Evolutionary conservation across 495 filamentous ascomycete genomes (phyloP), one percentile per base, ranked within the genome.

Genomic region (Parmelia sp.): DNA sequence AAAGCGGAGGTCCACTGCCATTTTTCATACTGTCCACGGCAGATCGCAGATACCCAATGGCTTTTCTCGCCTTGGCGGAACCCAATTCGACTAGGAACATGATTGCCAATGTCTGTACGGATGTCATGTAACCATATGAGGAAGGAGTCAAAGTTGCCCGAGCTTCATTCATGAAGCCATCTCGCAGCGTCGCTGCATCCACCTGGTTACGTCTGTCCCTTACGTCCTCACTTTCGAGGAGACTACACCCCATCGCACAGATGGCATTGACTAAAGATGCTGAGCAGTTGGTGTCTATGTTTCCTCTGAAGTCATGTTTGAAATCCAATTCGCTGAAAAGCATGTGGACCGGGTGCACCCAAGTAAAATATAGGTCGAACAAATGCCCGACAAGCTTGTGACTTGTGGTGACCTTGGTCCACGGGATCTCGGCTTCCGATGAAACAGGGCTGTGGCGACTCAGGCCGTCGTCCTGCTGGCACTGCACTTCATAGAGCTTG

Each of bases 281-380:
- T 4, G 75, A 74, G 63, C 75, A 77, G 60, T 74, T 75, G 3
- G 35, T 58, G 2, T 66, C 49, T 7, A 68, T 49, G 29, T 72
- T 64, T n/a, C 61, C 63, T 27, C 64, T 65, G 63, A 72, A 76
- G 61, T 65, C 70, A 15, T 72, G 40, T 51, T 70, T 69, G 60
- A 78, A 78, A 42, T 70, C 70, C 35, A 65, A 60, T 61, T 78
- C 75, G 62, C 68, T 73, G 65, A 78, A 77, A 23, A 78, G 66
- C 61, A 76, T 76, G 55, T 77, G 74, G 12, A 77, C 74, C 14
- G 76, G 76, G 66, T 78, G 75, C 23, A 78, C 69, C 75, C 75
- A 78, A n/a, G 74, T 70, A 57, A 78, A 76, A 57, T 76, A 78
- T 27, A 78, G 68, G n/a, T 74, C 72, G 63, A 78, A 73, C 31